Evolutionary conservation across 768 basidiomycete genomes (phyloP), one percentile per base, ranked within the genome.

Genomic region (Chalciporus piperatus): DNA sequence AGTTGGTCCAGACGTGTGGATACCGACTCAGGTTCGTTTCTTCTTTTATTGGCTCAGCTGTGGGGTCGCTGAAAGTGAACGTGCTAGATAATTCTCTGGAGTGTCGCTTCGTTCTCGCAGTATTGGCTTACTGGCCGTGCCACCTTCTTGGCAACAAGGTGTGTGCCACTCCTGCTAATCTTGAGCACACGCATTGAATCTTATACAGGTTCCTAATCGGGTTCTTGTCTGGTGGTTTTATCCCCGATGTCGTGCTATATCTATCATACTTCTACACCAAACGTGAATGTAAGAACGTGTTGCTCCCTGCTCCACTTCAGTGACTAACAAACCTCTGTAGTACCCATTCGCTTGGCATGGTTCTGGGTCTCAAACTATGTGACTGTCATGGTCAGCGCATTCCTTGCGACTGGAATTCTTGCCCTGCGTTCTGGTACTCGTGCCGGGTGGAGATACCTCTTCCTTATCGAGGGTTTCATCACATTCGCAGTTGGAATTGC

Each of bases 1-100:
- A 5, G 67, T 87, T 19, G 84, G 85, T 0, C 83, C 84, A 0
- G 85, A 87, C 66, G 69, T 81, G 10, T 87, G 83, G 83, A 75
- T 85, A 50, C 81, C 82, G 1, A 73, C 70, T 23, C 82, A 85
- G 69, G 81, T 79, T 52, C 33, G 48, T 50, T 12, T 45, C 23
- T 50, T 6, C 12, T 35, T 27, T 6, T 2, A 19, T 39, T 41
- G 1, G 6, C 8, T 17, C 17, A 3, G 47, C 12, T 45, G 5
- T 35, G 33, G 22, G 16, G 19, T 17, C 16, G 9, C 27, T 46
- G 35, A 42, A 7, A 42, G 13, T 0, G 28, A 17, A 19, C 7
- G 22, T 22, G 4, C 28, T 27, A 81, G 76, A 81, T 82, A 74
- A 62, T 75, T 2, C 63, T 82, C 5, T 83, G 82, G 82, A 81